phyloP scores from a whole-genome alignment of 805 yeast genomes.

The Diddensiella transvaalensis region DNA sequence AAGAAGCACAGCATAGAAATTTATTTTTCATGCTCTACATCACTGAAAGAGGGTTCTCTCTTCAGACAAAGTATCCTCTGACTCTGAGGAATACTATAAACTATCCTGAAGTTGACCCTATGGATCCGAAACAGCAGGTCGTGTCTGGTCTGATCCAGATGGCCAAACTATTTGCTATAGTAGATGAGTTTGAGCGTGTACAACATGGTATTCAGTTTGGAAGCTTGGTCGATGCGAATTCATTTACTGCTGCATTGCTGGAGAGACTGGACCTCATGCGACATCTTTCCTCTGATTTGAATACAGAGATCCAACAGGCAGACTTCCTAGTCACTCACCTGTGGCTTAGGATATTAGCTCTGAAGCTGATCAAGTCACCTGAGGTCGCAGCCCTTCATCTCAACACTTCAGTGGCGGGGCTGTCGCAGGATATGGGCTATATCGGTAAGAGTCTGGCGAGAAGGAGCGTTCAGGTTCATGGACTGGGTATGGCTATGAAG shows the following conservation, averaged over 20 bases:
- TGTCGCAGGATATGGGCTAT: conserved; percentile 8
- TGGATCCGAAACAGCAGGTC: conserved; percentile 5
- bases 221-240: not conserved
- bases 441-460: conserved; percentile 9
- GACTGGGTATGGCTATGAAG: conserved; percentile 20
- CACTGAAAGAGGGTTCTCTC: conserved; percentile 17
- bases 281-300: not conserved
- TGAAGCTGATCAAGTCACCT: conserved; percentile 1
- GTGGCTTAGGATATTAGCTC: conserved; percentile 14
- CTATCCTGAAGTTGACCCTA: conserved; percentile 7
- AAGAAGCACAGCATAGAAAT: conserved; percentile 8
- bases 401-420: not conserved
- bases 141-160: conserved; percentile 8
- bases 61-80: conserved; percentile 15
- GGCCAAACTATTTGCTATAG: conserved; percentile 16
- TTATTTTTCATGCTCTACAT: conserved; percentile 13
- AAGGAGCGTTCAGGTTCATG: conserved; percentile 15
- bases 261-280: conserved; percentile 3
- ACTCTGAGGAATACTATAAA: conserved; percentile 12
- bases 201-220: not conserved
- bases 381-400: not conserved
- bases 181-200: conserved; percentile 8
- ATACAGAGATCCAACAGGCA: conserved; percentile 15
- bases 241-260: not conserved
- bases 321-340: conserved; percentile 16